phyloP scores from a whole-genome alignment of 768 basidiomycete genomes.

The Kwoniella dendrophila region DNA sequence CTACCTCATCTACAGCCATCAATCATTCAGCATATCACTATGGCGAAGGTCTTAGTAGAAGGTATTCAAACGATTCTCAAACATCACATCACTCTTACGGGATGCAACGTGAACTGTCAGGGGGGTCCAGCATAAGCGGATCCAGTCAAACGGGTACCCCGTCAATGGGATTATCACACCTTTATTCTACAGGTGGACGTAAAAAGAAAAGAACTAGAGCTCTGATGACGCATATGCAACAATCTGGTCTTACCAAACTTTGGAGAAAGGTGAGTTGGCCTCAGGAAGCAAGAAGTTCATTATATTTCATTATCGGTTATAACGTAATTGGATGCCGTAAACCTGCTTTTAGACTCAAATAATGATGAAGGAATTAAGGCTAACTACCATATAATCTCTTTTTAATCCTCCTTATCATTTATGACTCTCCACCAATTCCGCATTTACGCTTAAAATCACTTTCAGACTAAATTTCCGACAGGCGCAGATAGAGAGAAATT shows the following conservation, averaged over 20 bases:
- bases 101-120: conserved; percentile 13
- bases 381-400: not conserved
- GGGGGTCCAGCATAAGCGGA: conserved; percentile 8
- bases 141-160: conserved; percentile 7
- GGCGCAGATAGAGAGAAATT: conserved; percentile 27
- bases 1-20: not conserved
- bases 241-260: conserved; percentile 17
- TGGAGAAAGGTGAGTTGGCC: conserved; percentile 33
- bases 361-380: not conserved
- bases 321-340: not conserved
- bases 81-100: conserved; percentile 9
- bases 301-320: not conserved
- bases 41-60: not conserved
- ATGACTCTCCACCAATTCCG: not conserved
- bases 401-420: not conserved
- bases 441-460: not conserved
- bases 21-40: not conserved
- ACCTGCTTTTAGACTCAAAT: not conserved
- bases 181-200: not conserved
- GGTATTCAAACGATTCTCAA: conserved; percentile 3
- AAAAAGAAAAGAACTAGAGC: conserved; percentile 28
- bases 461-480: conserved; percentile 43
- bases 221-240: conserved; percentile 31
- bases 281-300: not conserved
- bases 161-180: not conserved